A percentile compares a stretch with the other conserved stretches of the same genome.
Conservation (phyloP, 148 eudicot genomes). For the Selenicereus undatus region DNA sequence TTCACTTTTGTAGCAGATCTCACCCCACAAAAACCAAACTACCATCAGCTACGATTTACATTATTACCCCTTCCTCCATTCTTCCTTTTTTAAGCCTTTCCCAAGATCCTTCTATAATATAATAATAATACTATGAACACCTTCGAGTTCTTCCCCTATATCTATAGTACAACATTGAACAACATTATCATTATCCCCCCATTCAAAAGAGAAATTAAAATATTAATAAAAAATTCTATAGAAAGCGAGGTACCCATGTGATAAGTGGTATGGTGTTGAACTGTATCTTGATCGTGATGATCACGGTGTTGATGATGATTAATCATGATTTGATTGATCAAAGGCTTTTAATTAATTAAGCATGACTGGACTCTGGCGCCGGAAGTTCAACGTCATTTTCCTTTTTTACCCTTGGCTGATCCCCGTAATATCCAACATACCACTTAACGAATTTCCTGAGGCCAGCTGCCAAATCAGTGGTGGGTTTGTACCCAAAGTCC, state of each 20-base stretch:
- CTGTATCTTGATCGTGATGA: neutral
- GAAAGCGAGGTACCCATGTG: slow-evolving; percentile 17
- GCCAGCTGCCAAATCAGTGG: slow-evolving; percentile 76
- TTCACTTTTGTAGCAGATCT: slow-evolving; percentile 17
- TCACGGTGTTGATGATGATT: neutral
- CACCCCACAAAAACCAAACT: slow-evolving; percentile 3
- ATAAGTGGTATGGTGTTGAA: neutral
- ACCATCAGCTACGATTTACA: slow-evolving; percentile 12
- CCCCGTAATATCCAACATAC: slow-evolving; percentile 85
- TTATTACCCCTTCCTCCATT: slow-evolving; percentile 18
- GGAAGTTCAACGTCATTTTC: slow-evolving; percentile 21
- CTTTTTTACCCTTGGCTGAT: slow-evolving; percentile 60
- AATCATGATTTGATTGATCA: neutral
- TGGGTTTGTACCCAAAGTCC: slow-evolving; percentile 87
- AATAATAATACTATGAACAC: slow-evolving; percentile 28
- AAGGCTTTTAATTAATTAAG: slow-evolving; percentile 3
- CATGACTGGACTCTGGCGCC: slow-evolving; percentile 9
- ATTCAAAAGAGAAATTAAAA: slow-evolving; percentile 2
- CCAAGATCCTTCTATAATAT: slow-evolving; percentile 9
- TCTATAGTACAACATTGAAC: slow-evolving; percentile 34
- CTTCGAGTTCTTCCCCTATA: slow-evolving; percentile 22
- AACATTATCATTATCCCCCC: slow-evolving; percentile 22
- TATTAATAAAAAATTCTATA: neutral
- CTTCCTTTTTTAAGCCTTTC: slow-evolving; percentile 1
- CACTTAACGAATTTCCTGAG: slow-evolving; percentile 88